phyloP scores from a whole-genome alignment of 2,329 filamentous ascomycete species.

The Neonectria magnoliae region DNA sequence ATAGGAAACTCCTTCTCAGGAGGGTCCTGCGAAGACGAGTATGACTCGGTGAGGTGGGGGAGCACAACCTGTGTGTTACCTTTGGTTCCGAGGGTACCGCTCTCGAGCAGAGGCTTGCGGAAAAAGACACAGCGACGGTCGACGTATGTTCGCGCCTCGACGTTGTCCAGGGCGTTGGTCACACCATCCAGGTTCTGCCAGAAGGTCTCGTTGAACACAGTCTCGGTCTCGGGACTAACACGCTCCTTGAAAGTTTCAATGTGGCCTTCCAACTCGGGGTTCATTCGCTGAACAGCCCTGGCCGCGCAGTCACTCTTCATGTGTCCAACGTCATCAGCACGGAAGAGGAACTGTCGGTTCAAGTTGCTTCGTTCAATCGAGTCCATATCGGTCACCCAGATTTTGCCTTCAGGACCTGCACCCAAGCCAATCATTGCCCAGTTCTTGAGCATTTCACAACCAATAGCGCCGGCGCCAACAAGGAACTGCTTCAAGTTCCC shows the following conservation, averaged over 20 bases:
- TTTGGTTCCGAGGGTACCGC: constrained; percentile 97
- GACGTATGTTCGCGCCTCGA: constrained; percentile 95
- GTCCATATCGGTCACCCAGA: constrained; percentile 96
- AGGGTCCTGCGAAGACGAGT: constrained; percentile 93
- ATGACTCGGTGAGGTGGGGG: constrained; percentile 92
- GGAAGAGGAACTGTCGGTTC: constrained; percentile 96
- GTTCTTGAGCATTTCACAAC: constrained; percentile 99
- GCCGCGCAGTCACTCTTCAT: constrained; percentile 97
- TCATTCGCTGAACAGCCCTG: constrained; percentile 91
- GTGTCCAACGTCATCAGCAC: constrained; percentile 90
- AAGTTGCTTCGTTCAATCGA: constrained; percentile 99
- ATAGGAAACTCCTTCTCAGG: constrained; percentile 99
- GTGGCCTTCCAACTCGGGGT: constrained; percentile 88
- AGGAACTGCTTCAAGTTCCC: constrained; percentile 91
- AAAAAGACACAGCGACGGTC: constrained; percentile 98
- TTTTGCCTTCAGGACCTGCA: constrained; percentile 86
- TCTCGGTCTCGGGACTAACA: constrained; percentile 90
- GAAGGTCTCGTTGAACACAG: constrained; percentile 93
- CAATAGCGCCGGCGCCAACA: constrained; percentile 95
- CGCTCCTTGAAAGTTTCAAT: constrained; percentile 89
- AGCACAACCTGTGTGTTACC: constrained; percentile 97
- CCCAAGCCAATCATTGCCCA: constrained; percentile 99
- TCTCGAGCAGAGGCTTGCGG: constrained; percentile 95
- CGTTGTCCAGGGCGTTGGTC: constrained; percentile 97
- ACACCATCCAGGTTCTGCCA: constrained; percentile 90